A percentile compares a stretch with the other conserved stretches of the same genome.
Conservation (phyloP, 2,329 filamentous ascomycete genomes). For the Arachnomyces sp. region DNA sequence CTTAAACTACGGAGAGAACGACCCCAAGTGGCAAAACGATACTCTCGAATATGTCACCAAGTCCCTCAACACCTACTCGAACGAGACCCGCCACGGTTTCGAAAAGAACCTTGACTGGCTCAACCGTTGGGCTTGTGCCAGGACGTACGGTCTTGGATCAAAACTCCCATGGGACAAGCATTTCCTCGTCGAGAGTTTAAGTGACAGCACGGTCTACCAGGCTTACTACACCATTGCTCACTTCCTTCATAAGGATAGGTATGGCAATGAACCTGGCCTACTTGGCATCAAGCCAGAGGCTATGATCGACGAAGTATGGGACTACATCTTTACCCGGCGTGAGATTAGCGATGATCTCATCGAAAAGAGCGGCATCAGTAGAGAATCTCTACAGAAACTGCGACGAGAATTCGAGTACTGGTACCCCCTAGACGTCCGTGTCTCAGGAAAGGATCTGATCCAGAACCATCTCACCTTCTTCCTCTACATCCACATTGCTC, state of each 20-base stretch:
- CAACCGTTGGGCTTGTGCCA: conserved; percentile 88
- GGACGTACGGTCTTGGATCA: conserved; percentile 85
- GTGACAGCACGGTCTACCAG: conserved; percentile 82
- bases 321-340: conserved; percentile 80
- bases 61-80: conserved; percentile 69
- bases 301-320: conserved; percentile 93
- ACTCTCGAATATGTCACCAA: conserved; percentile 66
- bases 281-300: conserved; percentile 68
- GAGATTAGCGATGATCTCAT: conserved; percentile 60
- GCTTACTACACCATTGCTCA: conserved; percentile 55
- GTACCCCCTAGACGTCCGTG: conserved; percentile 83
- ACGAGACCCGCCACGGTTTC: conserved; percentile 70
- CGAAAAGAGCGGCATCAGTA: conserved; percentile 59
- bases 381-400: conserved; percentile 68
- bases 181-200: conserved; percentile 86
- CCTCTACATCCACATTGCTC: conserved; percentile 84
- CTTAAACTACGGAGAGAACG: conserved; percentile 86
- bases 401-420: conserved; percentile 92
- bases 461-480: conserved; percentile 94
- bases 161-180: conserved; percentile 89
- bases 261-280: conserved; percentile 62
- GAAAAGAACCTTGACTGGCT: conserved; percentile 85
- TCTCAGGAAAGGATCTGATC: conserved; percentile 87
- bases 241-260: conserved; percentile 73
- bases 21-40: conserved; percentile 65